A percentile compares a stretch with the other conserved stretches of the same genome.
phyloP scores from a whole-genome alignment of 257 asterid species.

The Jasminum sambac region DNA sequence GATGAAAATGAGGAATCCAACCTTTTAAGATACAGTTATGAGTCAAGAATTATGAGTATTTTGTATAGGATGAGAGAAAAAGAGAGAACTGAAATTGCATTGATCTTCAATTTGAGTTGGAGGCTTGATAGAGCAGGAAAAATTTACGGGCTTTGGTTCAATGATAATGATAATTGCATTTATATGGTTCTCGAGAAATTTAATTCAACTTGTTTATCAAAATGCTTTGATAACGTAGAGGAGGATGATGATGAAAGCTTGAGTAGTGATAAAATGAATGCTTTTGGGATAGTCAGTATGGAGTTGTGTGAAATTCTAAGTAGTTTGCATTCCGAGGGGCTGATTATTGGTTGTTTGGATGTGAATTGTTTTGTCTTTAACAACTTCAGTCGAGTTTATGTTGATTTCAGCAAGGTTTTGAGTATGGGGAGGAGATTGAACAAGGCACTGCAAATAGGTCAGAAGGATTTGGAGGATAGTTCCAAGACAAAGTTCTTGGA shows the following conservation, averaged over 20 bases:
- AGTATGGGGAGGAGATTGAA: constrained; percentile 44
- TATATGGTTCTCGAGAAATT: constrained; percentile 59
- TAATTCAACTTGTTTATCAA: constrained; percentile 30
- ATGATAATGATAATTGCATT: constrained; percentile 48
- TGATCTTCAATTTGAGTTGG: constrained; percentile 38
- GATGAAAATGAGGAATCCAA: constrained; percentile 33
- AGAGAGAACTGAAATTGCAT: constrained; percentile 40
- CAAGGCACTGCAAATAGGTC: constrained; percentile 16
- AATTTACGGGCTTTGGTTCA: constrained; percentile 74
- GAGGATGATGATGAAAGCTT: constrained; percentile 29
- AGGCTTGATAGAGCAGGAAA: constrained; percentile 51
- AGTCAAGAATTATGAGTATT: constrained; percentile 52
- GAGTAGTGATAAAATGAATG: constrained; percentile 33
- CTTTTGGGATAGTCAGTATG: constrained; percentile 51
- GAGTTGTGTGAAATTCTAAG: constrained; percentile 63
- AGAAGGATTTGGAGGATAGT: constrained; percentile 29
- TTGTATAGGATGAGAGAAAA: constrained; percentile 48
- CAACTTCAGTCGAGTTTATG: constrained; percentile 51
- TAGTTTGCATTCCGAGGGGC: constrained; percentile 67
- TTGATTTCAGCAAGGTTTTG: constrained; percentile 58
- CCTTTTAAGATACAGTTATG: constrained; percentile 49
- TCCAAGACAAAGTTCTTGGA: constrained; percentile 27
- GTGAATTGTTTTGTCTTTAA: constrained; percentile 51
- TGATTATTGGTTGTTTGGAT: constrained; percentile 54
- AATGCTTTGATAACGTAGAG: constrained; percentile 28